Percentiles rank a stretch among this genome's conserved stretches.
These are phyloP conservation scores for Rhodotorula mucilaginosa DNA, from an alignment of 1,284 basidiomycete species.

Conservation along the genomic window DNA sequence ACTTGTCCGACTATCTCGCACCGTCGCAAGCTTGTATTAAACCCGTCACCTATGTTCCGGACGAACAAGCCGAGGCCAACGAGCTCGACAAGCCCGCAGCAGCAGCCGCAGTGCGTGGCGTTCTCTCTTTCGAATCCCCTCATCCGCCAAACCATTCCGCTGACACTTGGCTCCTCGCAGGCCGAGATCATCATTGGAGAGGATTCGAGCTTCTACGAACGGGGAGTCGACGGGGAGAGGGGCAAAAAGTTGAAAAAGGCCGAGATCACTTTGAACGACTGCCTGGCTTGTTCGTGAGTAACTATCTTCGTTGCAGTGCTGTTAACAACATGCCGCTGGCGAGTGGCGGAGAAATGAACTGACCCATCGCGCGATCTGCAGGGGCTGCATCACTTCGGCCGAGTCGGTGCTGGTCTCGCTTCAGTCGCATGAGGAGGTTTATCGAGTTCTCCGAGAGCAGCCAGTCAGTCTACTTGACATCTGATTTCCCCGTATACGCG, in stretches of 20 bases:
- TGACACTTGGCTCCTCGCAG: conserved; percentile 14
- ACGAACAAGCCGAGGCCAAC: conserved; percentile 42
- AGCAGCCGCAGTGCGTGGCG: conserved; percentile 15
- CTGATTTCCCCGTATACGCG: no score
- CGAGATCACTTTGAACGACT: conserved; percentile 93
- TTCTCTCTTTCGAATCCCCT: not conserved
- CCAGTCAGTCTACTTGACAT: conserved; percentile 45
- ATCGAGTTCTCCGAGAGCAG: conserved; percentile 61
- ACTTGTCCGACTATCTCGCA: conserved; percentile 96
- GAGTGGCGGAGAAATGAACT: no score
- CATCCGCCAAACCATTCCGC: not conserved
- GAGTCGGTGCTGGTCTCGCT: conserved; percentile 97
- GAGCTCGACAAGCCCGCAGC: conserved; percentile 46
- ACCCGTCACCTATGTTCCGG: conserved; percentile 60
- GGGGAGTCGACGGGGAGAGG: conserved; percentile 18
- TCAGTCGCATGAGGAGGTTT: conserved; percentile 90
- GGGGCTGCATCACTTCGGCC: conserved; percentile 96
- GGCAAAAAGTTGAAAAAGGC: conserved; percentile 60
- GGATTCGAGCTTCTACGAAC: conserved; percentile 41
- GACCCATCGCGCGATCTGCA: conserved; percentile 47
- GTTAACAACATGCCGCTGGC: not conserved
- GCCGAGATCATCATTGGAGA: conserved; percentile 45
- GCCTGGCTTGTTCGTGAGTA: conserved; percentile 59
- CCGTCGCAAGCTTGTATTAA: conserved; percentile 98
- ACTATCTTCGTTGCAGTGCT: no score